A percentile compares a stretch with the other conserved stretches of the same genome.
Evolutionary conservation across 352 stramenopile genomes (phyloP).

Genomic region (Pythium graminicola): DNA sequence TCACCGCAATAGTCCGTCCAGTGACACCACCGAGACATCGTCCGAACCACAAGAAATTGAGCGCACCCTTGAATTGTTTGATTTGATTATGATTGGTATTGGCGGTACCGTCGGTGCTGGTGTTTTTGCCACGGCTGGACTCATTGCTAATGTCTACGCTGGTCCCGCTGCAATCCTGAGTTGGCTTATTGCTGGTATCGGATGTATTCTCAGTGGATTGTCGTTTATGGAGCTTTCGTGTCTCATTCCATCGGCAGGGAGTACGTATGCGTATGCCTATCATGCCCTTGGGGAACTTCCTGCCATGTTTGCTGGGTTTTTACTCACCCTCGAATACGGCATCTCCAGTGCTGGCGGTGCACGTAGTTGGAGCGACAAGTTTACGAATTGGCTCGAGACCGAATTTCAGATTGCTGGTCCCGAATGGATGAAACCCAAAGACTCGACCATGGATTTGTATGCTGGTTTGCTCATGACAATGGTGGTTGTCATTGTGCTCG

Average conservation of each 20-base stretch:
- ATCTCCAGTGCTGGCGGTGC: constrained; percentile 88
- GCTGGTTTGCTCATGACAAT: constrained; percentile 69
- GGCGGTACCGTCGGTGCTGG: constrained; percentile 91
- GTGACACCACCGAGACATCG: constrained; percentile 7
- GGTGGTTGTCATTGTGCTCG: constrained; percentile 64
- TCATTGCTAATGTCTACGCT: constrained; percentile 59
- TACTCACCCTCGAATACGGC: constrained; percentile 92
- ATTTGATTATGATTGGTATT: constrained; percentile 92
- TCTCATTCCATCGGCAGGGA: constrained; percentile 83
- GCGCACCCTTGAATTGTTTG: constrained; percentile 81
- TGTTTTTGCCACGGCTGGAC: constrained; percentile 84
- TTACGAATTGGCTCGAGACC: constrained; percentile 70
- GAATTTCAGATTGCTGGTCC: constrained; percentile 43
- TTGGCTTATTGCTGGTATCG: constrained; percentile 77
- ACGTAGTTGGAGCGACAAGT: constrained; percentile 92
- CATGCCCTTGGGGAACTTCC: constrained; percentile 90
- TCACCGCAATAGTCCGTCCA: constrained; percentile 17
- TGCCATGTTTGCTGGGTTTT: constrained; percentile 82
- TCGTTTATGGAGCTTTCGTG: constrained; percentile 90
- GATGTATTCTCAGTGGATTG: constrained; percentile 73
- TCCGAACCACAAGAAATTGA: constrained; percentile 28
- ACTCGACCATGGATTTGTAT: constrained; percentile 61
- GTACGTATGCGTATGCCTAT: constrained; percentile 93
- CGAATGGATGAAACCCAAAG: constrained; percentile 57
- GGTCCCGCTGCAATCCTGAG: constrained; percentile 76